A percentile compares a stretch with the other conserved stretches of the same genome.
phyloP scores from a whole-genome alignment of 306 rosid species.

The Rosa chinensis region DNA sequence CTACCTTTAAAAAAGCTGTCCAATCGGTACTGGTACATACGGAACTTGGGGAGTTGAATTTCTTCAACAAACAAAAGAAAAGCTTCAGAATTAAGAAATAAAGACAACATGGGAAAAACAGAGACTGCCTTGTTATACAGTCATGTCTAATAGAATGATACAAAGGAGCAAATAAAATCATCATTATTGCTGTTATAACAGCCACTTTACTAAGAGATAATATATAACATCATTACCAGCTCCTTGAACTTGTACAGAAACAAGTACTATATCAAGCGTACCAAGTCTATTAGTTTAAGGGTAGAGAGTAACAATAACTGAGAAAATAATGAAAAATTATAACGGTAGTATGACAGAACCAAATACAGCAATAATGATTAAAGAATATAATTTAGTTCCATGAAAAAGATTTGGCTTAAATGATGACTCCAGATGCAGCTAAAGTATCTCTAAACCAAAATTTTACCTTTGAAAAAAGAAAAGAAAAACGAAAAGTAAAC shows the following conservation, averaged over 20 bases:
- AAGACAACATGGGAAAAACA: slow-evolving; percentile 17
- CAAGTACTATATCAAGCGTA: not conserved
- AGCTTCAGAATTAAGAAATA: slow-evolving; percentile 26
- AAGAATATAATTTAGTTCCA: not conserved
- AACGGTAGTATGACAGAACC: not conserved
- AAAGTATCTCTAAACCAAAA: slow-evolving; percentile 16
- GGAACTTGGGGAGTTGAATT: slow-evolving; percentile 94
- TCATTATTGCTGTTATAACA: not conserved
- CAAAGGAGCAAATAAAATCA: slow-evolving; percentile 21
- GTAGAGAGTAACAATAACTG: not conserved
- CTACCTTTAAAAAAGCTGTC: slow-evolving; percentile 85
- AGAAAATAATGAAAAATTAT: not conserved
- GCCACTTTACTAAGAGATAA: not conserved
- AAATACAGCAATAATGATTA: not conserved
- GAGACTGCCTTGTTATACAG: slow-evolving; percentile 16
- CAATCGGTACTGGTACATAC: slow-evolving; percentile 75
- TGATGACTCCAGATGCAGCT: slow-evolving; percentile 15
- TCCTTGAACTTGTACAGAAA: not conserved
- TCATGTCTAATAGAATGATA: not conserved
- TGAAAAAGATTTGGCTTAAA: slow-evolving; percentile 16
- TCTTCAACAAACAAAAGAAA: slow-evolving; percentile 45
- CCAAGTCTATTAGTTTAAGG: not conserved
- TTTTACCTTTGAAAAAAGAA: slow-evolving; percentile 11
- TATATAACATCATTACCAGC: not conserved
- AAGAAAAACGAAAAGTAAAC: not conserved